A percentile compares a stretch with the other conserved stretches of the same genome.
Evolutionary conservation across 2,329 filamentous ascomycete species (phyloP).

Genomic region (Claviceps maximensis): DNA sequence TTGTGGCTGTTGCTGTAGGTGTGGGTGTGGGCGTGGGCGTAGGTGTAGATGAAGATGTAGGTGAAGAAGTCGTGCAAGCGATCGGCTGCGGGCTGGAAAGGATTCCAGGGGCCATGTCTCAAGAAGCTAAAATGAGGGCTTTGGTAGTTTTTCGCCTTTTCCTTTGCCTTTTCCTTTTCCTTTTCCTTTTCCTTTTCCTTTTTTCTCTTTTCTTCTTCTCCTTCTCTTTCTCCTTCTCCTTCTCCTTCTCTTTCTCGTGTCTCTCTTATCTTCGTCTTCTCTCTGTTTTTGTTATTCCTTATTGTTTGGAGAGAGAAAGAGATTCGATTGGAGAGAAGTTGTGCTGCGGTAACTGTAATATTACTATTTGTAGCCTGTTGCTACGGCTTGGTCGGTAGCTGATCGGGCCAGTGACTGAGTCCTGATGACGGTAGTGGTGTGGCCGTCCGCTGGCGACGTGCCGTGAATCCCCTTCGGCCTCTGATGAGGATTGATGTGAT

Average conservation of each 20-base stretch:
- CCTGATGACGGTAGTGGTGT: neutral
- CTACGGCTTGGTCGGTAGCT: neutral
- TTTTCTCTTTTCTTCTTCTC: too few species aligned
- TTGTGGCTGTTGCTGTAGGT: too few species aligned
- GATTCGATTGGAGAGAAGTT: neutral
- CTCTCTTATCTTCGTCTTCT: neutral
- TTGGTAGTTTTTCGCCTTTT: neutral
- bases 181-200: neutral
- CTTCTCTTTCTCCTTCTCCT: neutral
- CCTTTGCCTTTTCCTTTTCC: neutral
- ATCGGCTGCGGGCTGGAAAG: constrained; percentile 2
- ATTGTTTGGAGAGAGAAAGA: too few species aligned
- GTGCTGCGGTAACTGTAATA: neutral
- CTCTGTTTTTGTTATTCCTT: neutral
- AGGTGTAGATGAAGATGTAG: neutral
- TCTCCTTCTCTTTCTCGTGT: neutral
- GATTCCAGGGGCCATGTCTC: constrained; percentile 6
- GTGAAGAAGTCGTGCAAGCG: neutral
- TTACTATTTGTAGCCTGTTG: neutral
- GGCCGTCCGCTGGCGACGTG: neutral
- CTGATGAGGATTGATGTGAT: neutral
- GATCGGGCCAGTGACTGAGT: neutral
- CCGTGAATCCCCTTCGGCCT: neutral
- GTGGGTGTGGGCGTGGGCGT: neutral
- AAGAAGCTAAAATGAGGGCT: neutral